Evolutionary conservation across 768 basidiomycete genomes (phyloP).

Genomic region (Nidularia pulvinata): DNA sequence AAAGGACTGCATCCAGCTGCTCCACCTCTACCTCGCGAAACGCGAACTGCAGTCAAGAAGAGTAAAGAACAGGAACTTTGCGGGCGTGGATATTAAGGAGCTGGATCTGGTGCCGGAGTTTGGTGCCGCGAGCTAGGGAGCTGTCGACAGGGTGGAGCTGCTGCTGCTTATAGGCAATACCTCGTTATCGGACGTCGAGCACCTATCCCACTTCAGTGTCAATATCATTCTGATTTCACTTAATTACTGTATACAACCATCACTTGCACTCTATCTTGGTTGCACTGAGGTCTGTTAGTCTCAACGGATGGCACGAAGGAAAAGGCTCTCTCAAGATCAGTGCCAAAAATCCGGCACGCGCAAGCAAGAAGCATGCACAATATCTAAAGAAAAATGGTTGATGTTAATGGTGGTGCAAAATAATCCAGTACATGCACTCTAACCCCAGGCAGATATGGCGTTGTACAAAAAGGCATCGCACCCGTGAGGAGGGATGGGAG

Average conservation of each 20-base stretch:
- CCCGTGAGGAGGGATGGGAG: not conserved
- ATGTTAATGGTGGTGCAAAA: too few species aligned
- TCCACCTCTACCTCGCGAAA: constrained; percentile 70
- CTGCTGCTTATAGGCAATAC: too few species aligned
- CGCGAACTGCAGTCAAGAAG: constrained; percentile 69
- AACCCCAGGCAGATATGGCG: not conserved
- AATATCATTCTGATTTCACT: not conserved
- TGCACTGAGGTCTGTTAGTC: not conserved
- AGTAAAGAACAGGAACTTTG: constrained; percentile 71
- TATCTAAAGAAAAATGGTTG: too few species aligned
- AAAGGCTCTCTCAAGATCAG: too few species aligned
- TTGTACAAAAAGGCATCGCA: not conserved
- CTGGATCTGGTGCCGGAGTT: constrained; percentile 56
- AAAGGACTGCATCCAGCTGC: constrained; percentile 66
- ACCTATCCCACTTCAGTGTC: too few species aligned
- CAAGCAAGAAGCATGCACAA: too few species aligned
- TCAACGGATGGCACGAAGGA: too few species aligned
- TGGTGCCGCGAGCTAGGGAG: not conserved
- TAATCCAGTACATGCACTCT: too few species aligned
- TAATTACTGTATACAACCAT: not conserved
- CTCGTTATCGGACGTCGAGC: too few species aligned
- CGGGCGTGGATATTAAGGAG: constrained; percentile 66
- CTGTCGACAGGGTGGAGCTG: too few species aligned
- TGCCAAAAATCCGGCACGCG: too few species aligned
- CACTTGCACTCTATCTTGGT: not conserved